phyloP scores from a whole-genome alignment of 202 grass and related monocot genomes.

The Cymbopogon flexuosus region DNA sequence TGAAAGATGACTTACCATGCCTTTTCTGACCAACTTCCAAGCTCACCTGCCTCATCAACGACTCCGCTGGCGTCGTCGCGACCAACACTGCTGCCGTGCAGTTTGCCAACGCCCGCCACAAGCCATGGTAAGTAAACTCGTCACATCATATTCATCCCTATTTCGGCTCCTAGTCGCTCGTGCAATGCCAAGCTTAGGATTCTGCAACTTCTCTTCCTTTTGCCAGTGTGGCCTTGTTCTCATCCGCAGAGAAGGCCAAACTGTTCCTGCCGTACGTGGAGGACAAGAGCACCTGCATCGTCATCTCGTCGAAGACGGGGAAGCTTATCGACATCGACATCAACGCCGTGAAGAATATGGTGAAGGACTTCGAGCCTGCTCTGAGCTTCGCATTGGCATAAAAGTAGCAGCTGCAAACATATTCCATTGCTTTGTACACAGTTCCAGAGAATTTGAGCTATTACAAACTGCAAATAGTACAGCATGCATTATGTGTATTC shows the following conservation, averaged over 20 bases:
- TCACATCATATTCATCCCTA: not conserved
- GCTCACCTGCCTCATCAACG: conserved; percentile 79
- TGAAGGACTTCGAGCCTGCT: conserved; percentile 41
- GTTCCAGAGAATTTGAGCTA: not conserved
- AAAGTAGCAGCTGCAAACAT: not conserved
- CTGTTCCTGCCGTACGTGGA: conserved; percentile 66
- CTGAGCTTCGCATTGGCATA: conserved; percentile 54
- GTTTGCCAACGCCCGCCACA: conserved; percentile 74
- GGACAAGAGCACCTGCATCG: conserved; percentile 40
- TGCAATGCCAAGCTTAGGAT: not conserved
- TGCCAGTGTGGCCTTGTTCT: conserved; percentile 65
- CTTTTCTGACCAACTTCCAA: not conserved
- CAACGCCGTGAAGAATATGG: conserved; percentile 45
- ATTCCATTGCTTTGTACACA: conserved; percentile 32
- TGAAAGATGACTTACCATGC: not conserved
- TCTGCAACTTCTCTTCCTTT: not conserved
- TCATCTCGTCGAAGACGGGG: conserved; percentile 58
- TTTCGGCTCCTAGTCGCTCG: not conserved
- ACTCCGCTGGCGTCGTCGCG: conserved; percentile 58
- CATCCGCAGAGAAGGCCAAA: conserved; percentile 61
- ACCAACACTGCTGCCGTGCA: conserved; percentile 90
- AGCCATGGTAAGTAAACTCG: conserved; percentile 50
- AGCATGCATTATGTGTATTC: not conserved
- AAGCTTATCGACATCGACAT: conserved; percentile 67
- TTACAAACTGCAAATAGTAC: not conserved